phyloP scores from a whole-genome alignment of 495 filamentous ascomycete species.

The Aspergillus olivimuriae region DNA sequence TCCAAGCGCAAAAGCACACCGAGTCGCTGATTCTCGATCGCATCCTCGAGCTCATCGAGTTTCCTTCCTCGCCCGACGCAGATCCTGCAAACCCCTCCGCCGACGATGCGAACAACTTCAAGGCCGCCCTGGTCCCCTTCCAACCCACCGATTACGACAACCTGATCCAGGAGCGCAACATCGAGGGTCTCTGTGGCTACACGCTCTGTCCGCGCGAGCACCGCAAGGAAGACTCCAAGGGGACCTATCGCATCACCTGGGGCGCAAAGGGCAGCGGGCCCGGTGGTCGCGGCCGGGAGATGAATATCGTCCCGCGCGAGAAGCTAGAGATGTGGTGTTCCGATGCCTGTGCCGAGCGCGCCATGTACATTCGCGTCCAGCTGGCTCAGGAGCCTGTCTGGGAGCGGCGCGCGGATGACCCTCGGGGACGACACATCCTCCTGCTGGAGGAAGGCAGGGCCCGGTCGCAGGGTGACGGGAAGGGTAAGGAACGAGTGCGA shows the following conservation, averaged over 20 bases:
- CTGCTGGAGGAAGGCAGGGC: slow-evolving; percentile 47
- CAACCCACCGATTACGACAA: slow-evolving; percentile 81
- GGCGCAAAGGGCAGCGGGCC: slow-evolving; percentile 45
- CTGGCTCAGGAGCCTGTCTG: slow-evolving; percentile 71
- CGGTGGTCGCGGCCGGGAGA: slow-evolving; percentile 40
- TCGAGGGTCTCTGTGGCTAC: slow-evolving; percentile 74
- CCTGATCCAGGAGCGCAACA: slow-evolving; percentile 79
- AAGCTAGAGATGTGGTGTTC: slow-evolving; percentile 86
- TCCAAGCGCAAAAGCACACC: slow-evolving; percentile 69
- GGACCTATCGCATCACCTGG: slow-evolving; percentile 44
- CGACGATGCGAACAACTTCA: slow-evolving; percentile 51
- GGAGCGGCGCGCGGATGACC: slow-evolving; percentile 50
- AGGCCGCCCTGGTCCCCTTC: slow-evolving; percentile 57
- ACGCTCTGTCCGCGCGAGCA: slow-evolving; percentile 60
- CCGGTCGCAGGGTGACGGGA: slow-evolving; percentile 9
- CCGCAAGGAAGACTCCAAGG: slow-evolving; percentile 34
- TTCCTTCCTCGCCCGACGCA: slow-evolving; percentile 43
- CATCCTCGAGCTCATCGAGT: slow-evolving; percentile 60
- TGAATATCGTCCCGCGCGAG: slow-evolving; percentile 56
- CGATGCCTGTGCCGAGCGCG: slow-evolving; percentile 66
- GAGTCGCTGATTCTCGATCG: slow-evolving; percentile 65
- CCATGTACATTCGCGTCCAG: slow-evolving; percentile 81
- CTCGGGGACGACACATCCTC: slow-evolving; percentile 35
- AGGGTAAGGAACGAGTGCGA: slow-evolving; percentile 9
- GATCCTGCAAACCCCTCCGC: slow-evolving; percentile 53